Evolutionary conservation across 257 asterid species (phyloP).

Genomic region (Cordia subcordata): DNA sequence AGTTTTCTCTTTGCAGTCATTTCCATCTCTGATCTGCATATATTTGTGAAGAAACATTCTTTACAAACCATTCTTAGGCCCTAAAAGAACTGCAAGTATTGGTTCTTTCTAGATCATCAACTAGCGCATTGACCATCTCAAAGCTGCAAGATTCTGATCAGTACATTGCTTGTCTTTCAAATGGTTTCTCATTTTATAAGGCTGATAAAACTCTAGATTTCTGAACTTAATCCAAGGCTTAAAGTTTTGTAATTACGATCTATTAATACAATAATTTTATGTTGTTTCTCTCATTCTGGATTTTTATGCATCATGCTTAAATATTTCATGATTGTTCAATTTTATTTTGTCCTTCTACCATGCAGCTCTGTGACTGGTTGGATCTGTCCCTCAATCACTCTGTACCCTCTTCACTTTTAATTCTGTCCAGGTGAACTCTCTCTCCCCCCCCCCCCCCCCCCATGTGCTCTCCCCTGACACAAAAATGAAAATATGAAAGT

Average conservation of each 20-base stretch:
- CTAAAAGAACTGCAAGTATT: too few relatives aligned
- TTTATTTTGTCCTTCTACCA: slow-evolving; percentile 15
- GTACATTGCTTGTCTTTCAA: neutral
- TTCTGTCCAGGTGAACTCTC: slow-evolving; percentile 64
- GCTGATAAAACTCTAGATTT: too few relatives aligned
- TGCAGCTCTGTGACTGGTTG: slow-evolving; percentile 89
- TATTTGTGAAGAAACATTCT: too few relatives aligned
- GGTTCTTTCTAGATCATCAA: too few relatives aligned
- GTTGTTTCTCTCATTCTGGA: neutral
- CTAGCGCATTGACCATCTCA: too few relatives aligned
- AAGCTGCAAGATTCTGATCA: too few relatives aligned
- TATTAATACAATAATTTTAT: neutral
- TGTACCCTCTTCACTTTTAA: slow-evolving; percentile 85
- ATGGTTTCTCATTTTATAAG: too few relatives aligned
- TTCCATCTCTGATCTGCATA: neutral
- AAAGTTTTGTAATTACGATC: too few relatives aligned
- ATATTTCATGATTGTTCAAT: neutral
- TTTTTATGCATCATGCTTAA: neutral
- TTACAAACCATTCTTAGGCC: too few relatives aligned
- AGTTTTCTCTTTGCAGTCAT: neutral
- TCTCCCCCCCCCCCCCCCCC: neutral
- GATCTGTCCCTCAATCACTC: slow-evolving; percentile 87
- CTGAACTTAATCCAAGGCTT: too few relatives aligned
- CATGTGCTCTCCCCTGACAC: neutral
- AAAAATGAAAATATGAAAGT: neutral